phyloP scores from a whole-genome alignment of 805 yeast genomes.

The Wickerhamomyces bisporus region DNA sequence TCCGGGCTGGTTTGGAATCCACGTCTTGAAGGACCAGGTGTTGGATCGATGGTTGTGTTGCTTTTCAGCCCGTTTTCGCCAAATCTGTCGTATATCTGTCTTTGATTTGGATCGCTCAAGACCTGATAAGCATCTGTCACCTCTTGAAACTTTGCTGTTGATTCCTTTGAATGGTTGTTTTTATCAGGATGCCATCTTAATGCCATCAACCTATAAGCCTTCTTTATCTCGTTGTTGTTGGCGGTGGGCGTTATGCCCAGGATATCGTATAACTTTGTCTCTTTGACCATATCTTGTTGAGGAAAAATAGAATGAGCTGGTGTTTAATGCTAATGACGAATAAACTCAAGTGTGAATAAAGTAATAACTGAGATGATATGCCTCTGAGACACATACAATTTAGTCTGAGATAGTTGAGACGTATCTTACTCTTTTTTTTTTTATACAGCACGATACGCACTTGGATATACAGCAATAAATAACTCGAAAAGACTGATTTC shows the following conservation, averaged over 20 bases:
- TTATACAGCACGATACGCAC: too few relatives aligned
- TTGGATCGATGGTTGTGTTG: conserved; percentile 35
- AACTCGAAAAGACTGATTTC: too few relatives aligned
- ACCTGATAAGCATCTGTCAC: conserved; percentile 83
- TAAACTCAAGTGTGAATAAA: too few relatives aligned
- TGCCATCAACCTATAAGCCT: conserved; percentile 73
- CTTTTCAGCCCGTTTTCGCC: conserved; percentile 89
- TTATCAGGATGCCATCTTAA: conserved; percentile 81
- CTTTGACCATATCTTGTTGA: conserved; percentile 73
- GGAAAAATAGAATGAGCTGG: too few relatives aligned
- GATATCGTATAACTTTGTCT: conserved; percentile 58
- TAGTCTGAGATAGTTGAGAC: too few relatives aligned
- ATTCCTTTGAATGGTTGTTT: conserved; percentile 69
- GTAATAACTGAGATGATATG: too few relatives aligned
- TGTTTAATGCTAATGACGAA: too few relatives aligned
- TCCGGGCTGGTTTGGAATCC: conserved; percentile 19
- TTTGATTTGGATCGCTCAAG: conserved; percentile 74
- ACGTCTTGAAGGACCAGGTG: not conserved
- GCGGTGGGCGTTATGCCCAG: conserved; percentile 67
- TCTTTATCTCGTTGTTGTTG: conserved; percentile 60
- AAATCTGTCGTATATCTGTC: conserved; percentile 78
- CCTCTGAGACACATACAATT: too few relatives aligned
- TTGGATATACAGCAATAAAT: too few relatives aligned
- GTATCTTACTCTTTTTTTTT: too few relatives aligned
- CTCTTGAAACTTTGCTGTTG: conserved; percentile 91